Percentiles rank a stretch among this genome's conserved stretches.
Conservation (phyloP, 768 basidiomycete species). For the Calocybe indica region DNA sequence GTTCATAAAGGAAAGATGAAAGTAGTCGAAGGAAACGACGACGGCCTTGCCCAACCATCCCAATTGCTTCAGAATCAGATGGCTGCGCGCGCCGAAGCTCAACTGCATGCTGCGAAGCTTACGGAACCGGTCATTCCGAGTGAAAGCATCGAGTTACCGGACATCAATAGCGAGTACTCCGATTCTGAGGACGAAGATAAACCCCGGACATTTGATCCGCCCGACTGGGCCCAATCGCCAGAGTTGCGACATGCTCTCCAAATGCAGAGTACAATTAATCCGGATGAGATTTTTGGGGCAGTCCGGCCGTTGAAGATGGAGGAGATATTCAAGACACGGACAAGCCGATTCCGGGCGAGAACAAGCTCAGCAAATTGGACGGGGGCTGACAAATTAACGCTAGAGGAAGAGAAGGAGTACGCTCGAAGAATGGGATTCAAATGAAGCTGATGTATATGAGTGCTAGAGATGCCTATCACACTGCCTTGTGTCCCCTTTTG, state of each 20-base stretch:
- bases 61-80: conserved; percentile 60
- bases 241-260: conserved; percentile 74
- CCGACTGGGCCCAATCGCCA: conserved; percentile 90
- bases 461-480: neutral
- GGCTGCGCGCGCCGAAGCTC: conserved; percentile 66
- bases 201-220: conserved; percentile 64
- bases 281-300: conserved; percentile 88
- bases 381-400: conserved; percentile 82
- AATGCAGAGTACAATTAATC: conserved; percentile 81
- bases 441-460: conserved; percentile 11
- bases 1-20: conserved; percentile 37
- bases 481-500: neutral
- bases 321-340: conserved; percentile 79
- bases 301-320: conserved; percentile 88
- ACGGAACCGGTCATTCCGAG: conserved; percentile 46
- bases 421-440: conserved; percentile 87
- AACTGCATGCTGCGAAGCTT: conserved; percentile 53
- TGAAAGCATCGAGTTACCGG: conserved; percentile 87
- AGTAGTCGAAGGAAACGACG: conserved; percentile 31
- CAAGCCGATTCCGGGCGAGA: conserved; percentile 79
- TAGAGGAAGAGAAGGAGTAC: conserved; percentile 83
- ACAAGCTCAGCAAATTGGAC: conserved; percentile 96
- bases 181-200: conserved; percentile 91
- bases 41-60: conserved; percentile 54
- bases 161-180: conserved; percentile 95